phyloP scores from a whole-genome alignment of 257 asterid genomes.

The Mitragyna speciosa region DNA sequence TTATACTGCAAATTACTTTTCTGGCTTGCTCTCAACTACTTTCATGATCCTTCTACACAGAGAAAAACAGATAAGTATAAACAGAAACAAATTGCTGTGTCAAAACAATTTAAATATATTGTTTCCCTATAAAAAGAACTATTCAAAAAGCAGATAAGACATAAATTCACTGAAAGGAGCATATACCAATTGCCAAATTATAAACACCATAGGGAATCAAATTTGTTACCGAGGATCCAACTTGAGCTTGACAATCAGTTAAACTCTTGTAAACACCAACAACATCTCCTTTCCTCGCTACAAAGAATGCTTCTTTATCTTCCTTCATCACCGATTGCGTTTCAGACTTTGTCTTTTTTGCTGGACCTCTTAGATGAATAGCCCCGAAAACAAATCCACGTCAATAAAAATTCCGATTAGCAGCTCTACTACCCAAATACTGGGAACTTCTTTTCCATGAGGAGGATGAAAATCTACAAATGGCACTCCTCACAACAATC shows the following conservation, averaged over 20 bases:
- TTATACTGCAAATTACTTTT: background rate
- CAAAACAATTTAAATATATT: background rate
- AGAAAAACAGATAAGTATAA: background rate
- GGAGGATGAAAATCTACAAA: conserved; percentile 36
- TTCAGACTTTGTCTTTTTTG: conserved; percentile 37
- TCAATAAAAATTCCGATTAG: conserved; percentile 34
- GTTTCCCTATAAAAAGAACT: background rate
- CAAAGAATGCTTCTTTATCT: conserved; percentile 88
- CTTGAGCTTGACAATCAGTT: conserved; percentile 97
- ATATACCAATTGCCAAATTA: background rate
- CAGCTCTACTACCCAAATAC: conserved; percentile 42
- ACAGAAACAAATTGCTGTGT: background rate
- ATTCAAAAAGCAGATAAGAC: background rate
- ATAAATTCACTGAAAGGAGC: background rate
- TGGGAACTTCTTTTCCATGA: conserved; percentile 41
- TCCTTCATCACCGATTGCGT: conserved; percentile 62
- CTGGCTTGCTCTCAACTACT: background rate
- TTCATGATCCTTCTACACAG: background rate
- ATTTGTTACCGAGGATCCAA: conserved; percentile 85
- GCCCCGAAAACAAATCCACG: conserved; percentile 42
- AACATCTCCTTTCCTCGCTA: conserved; percentile 89
- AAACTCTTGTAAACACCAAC: conserved; percentile 89
- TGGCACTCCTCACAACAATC: conserved; percentile 37
- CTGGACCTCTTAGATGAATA: conserved; percentile 53
- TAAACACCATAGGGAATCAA: conserved; percentile 1